Percentiles rank a stretch among this genome's conserved stretches.
These are phyloP conservation scores for Leptosphaerulina australis DNA, from an alignment of 2,329 filamentous ascomycete genomes.

Conservation along the genomic window DNA sequence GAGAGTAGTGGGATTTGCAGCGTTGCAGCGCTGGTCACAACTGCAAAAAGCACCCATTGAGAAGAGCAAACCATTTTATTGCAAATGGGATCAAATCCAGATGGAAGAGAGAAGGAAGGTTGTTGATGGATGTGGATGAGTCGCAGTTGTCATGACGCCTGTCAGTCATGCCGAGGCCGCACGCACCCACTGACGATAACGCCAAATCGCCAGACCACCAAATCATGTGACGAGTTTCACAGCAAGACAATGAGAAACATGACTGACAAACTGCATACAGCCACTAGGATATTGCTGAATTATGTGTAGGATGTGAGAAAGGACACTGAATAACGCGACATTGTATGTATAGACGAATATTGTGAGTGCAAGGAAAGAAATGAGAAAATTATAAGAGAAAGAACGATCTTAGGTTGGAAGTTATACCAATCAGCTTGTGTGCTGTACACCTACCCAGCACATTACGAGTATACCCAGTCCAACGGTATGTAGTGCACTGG, in stretches of 20 bases:
- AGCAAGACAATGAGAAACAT: not conserved
- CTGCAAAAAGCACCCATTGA: conserved; percentile 38
- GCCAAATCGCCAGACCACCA: conserved; percentile 36
- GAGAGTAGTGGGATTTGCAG: conserved; percentile 42
- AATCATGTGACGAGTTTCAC: conserved; percentile 20
- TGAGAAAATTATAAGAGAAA: not conserved
- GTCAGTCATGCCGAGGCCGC: conserved; percentile 24
- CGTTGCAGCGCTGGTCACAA: conserved; percentile 33
- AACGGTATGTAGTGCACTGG: not conserved
- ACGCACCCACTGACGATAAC: conserved; percentile 30
- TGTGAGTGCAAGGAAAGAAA: not conserved
- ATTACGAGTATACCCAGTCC: not conserved
- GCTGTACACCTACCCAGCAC: not conserved
- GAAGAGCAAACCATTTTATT: conserved; percentile 37
- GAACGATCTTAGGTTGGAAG: not conserved
- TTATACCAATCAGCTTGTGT: not conserved
- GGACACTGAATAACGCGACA: no score
- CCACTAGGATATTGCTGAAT: no score
- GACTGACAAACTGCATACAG: not conserved
- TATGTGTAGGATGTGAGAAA: no score
- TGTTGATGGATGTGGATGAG: conserved; percentile 28
- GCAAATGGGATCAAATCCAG: conserved; percentile 8
- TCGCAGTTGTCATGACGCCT: conserved; percentile 36
- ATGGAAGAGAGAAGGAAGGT: conserved; percentile 11
- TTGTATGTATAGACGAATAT: not conserved